phyloP scores from a whole-genome alignment of 805 yeast genomes.

The Wickerhamiella siamensis region DNA sequence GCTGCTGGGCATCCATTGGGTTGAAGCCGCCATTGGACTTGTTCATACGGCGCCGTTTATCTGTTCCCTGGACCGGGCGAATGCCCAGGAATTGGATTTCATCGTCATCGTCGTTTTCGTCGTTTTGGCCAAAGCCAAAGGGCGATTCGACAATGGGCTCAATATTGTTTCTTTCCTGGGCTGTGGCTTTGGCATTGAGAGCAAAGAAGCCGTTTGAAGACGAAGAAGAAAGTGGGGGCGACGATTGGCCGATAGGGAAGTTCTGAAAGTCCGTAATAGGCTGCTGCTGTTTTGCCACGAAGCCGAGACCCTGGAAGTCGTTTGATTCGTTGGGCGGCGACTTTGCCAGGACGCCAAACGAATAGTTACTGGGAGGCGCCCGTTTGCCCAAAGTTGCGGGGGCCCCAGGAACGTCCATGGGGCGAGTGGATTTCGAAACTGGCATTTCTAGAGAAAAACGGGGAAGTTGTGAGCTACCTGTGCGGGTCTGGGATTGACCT shows the following conservation, averaged over 20 bases:
- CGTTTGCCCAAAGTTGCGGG: background rate
- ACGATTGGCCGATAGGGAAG: background rate
- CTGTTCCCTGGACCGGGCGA: background rate
- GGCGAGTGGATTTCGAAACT: background rate
- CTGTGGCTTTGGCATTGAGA: no score
- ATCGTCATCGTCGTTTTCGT: conserved; percentile 1
- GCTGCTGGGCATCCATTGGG: background rate
- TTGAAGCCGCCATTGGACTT: background rate
- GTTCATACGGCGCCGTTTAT: conserved; percentile 1
- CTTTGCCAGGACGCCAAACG: background rate
- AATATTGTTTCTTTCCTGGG: no score
- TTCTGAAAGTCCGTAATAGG: background rate
- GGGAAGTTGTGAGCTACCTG: no score
- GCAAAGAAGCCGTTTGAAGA: background rate
- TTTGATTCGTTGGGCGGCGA: conserved; percentile 1
- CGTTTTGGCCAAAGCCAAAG: background rate
- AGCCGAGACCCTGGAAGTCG: background rate
- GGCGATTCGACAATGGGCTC: background rate
- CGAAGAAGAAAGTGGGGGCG: background rate
- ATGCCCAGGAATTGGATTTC: conserved; percentile 3
- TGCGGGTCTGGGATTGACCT: no score
- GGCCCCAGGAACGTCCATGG: background rate
- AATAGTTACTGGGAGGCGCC: background rate
- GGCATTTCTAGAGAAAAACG: no score
- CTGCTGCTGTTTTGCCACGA: background rate